Evolutionary conservation across 225 moss, liverwort and hornwort genomes (phyloP), one percentile per base, ranked within the genome.

Genomic region (Lunularia cruciata): DNA sequence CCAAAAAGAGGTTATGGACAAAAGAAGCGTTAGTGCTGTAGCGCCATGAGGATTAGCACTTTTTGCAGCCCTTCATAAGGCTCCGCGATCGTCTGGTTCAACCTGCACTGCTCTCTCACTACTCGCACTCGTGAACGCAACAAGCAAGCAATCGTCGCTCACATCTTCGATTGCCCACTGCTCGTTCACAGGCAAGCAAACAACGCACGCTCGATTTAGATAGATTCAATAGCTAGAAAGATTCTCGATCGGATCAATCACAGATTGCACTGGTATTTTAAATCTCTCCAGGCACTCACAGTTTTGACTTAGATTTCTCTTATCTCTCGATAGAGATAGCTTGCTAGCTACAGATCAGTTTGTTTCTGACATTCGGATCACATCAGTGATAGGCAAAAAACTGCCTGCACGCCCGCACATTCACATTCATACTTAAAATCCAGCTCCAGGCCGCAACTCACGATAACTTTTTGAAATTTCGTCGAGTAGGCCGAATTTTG

Each of bases 61-160:
- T 63, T 63, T n/a, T 32, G 46, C 38, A 25, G 31, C 43, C 47
- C 16, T 65, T 46, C 43, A 65, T 65, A 65, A 65, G 28, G 46
- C 28, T 47, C 47, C 46, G 45, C 65, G 26, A 47, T 47, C 46
- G 30, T 47, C 65, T 65, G 27, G 13, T 47, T 47, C 65, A 65
- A 31, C 63, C 25, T 64, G 46, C 65, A 65, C 28, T 45, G 31
- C 58, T 47, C 25, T 46, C 28, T 19, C 6, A 15, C 18, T 20
- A 9, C 32, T 31, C 56, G 56, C 31, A 8, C 60, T 60, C 60
- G 60, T 60, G 60, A 60, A 39, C 60, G 37, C 37, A 60, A 14
- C 56, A 30, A 30, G n/a, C 27, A 30, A 14, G 30, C 28, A 56
- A 56, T 11, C 26, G 27, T 59, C 28, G 58, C 58, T 6, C n/a